Evolutionary conservation across 2,329 filamentous ascomycete genomes (phyloP), one percentile per base, ranked within the genome.

Genomic region (Venturia nashicola): DNA sequence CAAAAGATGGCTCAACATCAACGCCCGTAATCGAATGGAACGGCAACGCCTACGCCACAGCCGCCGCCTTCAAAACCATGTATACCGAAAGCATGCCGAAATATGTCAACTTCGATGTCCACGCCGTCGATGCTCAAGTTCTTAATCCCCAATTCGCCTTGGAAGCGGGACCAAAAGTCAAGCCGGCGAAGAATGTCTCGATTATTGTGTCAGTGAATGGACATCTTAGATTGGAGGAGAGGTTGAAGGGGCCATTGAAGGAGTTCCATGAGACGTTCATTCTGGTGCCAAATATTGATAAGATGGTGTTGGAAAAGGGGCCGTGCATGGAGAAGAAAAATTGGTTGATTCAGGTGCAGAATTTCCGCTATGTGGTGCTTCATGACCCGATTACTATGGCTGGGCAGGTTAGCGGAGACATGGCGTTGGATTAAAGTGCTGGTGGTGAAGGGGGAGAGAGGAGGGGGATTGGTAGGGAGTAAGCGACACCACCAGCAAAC

Each of bases 251-350:
- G 16, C 82, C 82, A 16, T 82, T 84, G 73, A 84, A 85, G 68
- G 85, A 84, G 43, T 96, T 96, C 73, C 88, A 85, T 70, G 91
- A 96, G 74, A 87, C 83, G 0, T 87, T 96, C 72, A 83, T 95
- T 32, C 78, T 96, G 63, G 88, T 93, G 44, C 90, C 91, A 60
- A 77, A 76, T 66, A 70, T 71, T 65, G 74, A 74, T 62, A 65
- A 65, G 51, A 48, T 40, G 23, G 67, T 69, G 54, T 66, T 68
- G 18, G 71, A 70, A 2, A 71, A 69, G 63, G 70, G 71, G 3
- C 71, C 69, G 36, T 70, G 67, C 0, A 71, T 70, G 67, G 68
- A 67, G 51, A 74, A 70, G 16, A 69, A 70, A 67, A 70, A 69
- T 46, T 78, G 75, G 75, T 65, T 77, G 63, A 73, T 77, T 61